Conservation (phyloP, 306 rosid species). For the Neltuma alba region DNA sequence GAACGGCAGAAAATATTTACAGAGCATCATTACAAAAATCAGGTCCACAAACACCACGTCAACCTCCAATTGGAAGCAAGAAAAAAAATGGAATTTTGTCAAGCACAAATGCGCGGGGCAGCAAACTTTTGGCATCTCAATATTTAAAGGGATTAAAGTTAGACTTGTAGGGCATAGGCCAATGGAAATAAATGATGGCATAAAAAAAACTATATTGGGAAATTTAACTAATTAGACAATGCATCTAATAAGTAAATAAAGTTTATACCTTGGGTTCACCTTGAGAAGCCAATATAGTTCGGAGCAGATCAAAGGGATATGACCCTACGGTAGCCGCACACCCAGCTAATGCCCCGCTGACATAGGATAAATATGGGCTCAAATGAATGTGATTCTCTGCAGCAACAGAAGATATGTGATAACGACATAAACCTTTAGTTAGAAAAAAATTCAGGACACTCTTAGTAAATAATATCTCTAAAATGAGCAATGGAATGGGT, state of each 20-base stretch:
- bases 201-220: neutral
- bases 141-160: neutral
- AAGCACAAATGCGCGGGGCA: constrained; percentile 1
- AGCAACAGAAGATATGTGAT: constrained; percentile 38
- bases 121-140: neutral
- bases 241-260: constrained; percentile 17
- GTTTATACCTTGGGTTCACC: constrained; percentile 91
- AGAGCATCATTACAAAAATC: constrained; percentile 7
- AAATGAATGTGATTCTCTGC: constrained; percentile 80
- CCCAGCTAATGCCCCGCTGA: constrained; percentile 93
- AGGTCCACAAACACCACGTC: constrained; percentile 24
- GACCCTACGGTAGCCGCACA: constrained; percentile 96
- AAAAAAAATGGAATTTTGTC: constrained; percentile 14
- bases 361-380: constrained; percentile 86
- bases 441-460: constrained; percentile 3
- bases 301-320: constrained; percentile 92
- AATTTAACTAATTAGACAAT: neutral
- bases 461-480: neutral
- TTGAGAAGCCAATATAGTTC: constrained; percentile 95
- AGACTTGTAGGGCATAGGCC: neutral
- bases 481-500: neutral
- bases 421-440: constrained; percentile 26
- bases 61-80: neutral
- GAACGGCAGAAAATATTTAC: constrained; percentile 22
- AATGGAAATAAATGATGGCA: neutral